These are phyloP conservation scores for Dryas integrifolia DNA, from an alignment of 331 rosid species.

Conservation along the genomic window DNA sequence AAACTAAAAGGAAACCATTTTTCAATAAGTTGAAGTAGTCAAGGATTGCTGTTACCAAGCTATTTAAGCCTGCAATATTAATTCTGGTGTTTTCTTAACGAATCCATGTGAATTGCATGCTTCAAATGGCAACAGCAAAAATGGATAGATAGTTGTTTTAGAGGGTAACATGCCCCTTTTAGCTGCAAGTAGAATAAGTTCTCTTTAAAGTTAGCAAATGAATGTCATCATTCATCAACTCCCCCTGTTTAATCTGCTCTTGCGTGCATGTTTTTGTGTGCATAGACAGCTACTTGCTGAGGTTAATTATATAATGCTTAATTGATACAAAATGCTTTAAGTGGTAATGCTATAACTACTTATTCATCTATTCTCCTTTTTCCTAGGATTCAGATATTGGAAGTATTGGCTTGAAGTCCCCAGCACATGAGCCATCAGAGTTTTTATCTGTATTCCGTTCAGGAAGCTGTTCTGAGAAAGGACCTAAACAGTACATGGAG, in stretches of 20 bases:
- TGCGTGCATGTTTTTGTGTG: background rate
- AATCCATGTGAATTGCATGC: background rate
- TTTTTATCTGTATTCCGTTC: slow-evolving; percentile 36
- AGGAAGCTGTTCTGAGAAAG: slow-evolving; percentile 42
- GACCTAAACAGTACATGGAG: slow-evolving; percentile 42
- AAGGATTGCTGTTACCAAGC: background rate
- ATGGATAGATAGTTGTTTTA: no score
- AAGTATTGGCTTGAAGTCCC: slow-evolving; percentile 25
- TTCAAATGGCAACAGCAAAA: no score
- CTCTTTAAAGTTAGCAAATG: background rate
- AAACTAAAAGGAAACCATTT: background rate
- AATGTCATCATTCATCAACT: background rate
- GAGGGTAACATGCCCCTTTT: background rate
- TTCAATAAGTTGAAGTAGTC: background rate
- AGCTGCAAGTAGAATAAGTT: background rate
- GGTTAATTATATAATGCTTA: slow-evolving; percentile 1
- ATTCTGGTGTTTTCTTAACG: no score
- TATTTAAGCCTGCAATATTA: background rate
- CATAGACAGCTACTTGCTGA: background rate
- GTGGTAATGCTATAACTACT: background rate
- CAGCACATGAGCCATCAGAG: slow-evolving; percentile 21
- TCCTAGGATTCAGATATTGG: slow-evolving; percentile 39
- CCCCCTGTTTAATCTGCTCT: slow-evolving; percentile 1
- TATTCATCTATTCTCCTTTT: slow-evolving; percentile 11
- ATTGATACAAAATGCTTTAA: background rate